Percentiles rank a stretch among this genome's conserved stretches.
Evolutionary conservation across 2,329 filamentous ascomycete species (phyloP).

Genomic region (Xylariales sp.): DNA sequence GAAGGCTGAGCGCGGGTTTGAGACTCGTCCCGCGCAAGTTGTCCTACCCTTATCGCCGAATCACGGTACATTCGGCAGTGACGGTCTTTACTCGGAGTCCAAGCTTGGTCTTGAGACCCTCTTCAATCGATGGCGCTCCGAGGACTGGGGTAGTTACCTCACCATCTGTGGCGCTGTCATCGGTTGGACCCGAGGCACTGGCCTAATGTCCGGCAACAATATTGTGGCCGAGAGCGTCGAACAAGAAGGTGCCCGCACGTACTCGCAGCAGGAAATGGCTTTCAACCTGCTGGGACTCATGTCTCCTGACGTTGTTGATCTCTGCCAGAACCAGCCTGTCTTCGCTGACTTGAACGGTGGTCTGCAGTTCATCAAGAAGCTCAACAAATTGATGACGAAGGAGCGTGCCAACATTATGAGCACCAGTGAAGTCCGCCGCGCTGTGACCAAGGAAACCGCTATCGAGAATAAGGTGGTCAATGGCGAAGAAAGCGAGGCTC

Average conservation of each 20-base stretch:
- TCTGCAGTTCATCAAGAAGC: conserved; percentile 92
- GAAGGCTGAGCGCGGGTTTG: conserved; percentile 81
- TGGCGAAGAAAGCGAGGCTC: conserved; percentile 81
- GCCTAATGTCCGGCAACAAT: conserved; percentile 97
- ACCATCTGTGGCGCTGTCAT: conserved; percentile 98
- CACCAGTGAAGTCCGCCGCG: conserved; percentile 86
- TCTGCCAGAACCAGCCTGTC: conserved; percentile 92
- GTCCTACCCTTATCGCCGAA: conserved; percentile 95
- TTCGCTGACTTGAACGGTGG: conserved; percentile 97
- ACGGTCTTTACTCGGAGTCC: conserved; percentile 96
- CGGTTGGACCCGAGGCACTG: conserved; percentile 97
- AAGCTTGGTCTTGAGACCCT: conserved; percentile 96
- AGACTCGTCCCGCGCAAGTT: conserved; percentile 94
- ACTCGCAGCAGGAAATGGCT: conserved; percentile 99
- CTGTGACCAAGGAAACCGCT: conserved; percentile 90
- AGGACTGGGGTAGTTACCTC: conserved; percentile 95
- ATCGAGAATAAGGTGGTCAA: conserved; percentile 98
- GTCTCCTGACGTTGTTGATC: conserved; percentile 87
- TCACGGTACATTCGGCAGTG: conserved; percentile 96
- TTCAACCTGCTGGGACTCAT: conserved; percentile 97
- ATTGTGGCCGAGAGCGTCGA: conserved; percentile 96
- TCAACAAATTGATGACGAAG: conserved; percentile 90
- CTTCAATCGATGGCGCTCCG: conserved; percentile 97
- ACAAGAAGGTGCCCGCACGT: conserved; percentile 92
- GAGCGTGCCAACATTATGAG: conserved; percentile 93